Conservation (phyloP, 331 rosid species). For the Pyrus hybrid region DNA sequence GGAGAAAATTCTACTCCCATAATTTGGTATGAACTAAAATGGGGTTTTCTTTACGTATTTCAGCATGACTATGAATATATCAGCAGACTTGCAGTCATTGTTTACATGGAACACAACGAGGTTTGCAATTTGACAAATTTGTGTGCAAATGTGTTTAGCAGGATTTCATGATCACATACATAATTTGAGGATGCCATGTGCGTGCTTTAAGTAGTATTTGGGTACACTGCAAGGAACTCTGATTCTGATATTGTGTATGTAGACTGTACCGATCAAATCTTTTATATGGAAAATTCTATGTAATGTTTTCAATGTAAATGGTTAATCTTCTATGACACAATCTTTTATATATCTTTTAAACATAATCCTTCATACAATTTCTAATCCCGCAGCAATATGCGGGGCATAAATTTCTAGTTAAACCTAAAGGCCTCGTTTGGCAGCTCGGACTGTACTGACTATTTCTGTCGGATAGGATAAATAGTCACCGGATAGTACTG, state of each 20-base stretch:
- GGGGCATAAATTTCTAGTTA: too few relatives aligned
- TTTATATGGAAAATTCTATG: rapidly evolving
- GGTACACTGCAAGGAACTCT: background rate
- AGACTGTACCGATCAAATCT: too few relatives aligned
- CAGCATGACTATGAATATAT: conserved; percentile 60
- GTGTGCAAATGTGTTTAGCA: background rate
- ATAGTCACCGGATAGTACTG: too few relatives aligned
- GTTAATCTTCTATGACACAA: too few relatives aligned
- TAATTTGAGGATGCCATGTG: background rate
- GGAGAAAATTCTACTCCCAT: too few relatives aligned
- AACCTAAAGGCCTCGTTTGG: too few relatives aligned
- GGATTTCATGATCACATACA: background rate
- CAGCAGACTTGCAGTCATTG: conserved; percentile 74
- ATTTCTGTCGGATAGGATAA: too few relatives aligned
- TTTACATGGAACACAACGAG: conserved; percentile 71
- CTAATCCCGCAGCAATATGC: rapidly evolving
- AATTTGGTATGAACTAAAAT: background rate
- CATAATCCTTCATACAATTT: too few relatives aligned
- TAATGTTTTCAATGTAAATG: too few relatives aligned
- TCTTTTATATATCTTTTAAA: too few relatives aligned
- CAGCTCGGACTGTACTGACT: too few relatives aligned
- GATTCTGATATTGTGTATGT: too few relatives aligned
- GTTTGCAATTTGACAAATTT: conserved; percentile 1
- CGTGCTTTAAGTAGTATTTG: background rate
- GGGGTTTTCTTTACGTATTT: conserved; percentile 33